These are phyloP conservation scores for Beauveria medogensis DNA, from an alignment of 2,329 filamentous ascomycete species.

Conservation along the genomic window DNA sequence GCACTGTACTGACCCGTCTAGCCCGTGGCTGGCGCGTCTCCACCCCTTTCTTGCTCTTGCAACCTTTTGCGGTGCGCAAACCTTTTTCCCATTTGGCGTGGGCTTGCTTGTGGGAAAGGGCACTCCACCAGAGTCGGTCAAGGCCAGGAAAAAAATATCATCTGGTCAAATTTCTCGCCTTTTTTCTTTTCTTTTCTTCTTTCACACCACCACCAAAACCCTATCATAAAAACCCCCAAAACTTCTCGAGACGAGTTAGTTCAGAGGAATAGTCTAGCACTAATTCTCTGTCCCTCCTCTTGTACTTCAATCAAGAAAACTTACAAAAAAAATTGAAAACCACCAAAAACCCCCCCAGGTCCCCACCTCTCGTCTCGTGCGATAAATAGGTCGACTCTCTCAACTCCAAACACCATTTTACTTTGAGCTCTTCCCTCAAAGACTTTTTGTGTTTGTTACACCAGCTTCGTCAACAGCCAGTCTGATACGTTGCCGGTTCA, in stretches of 20 bases:
- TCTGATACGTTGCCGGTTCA: slow-evolving; percentile 16
- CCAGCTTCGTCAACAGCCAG: slow-evolving; percentile 19
- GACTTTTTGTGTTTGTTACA: slow-evolving; percentile 21
- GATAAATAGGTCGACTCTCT: slow-evolving; percentile 8
- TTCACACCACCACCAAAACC: slow-evolving; percentile 39
- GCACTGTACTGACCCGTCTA: background rate
- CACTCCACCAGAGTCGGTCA: slow-evolving; percentile 17
- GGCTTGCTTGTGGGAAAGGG: slow-evolving; percentile 9
- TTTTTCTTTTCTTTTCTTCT: slow-evolving; percentile 26
- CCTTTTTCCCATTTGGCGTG: slow-evolving; percentile 3
- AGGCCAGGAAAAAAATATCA: slow-evolving; percentile 25
- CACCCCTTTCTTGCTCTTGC: slow-evolving; percentile 12
- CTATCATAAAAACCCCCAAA: slow-evolving; percentile 38
- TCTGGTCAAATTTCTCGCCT: slow-evolving; percentile 29
- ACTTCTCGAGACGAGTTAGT: slow-evolving; percentile 36
- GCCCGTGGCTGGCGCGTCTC: background rate
- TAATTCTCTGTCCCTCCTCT: slow-evolving; percentile 53
- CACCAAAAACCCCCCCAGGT: slow-evolving; percentile 49
- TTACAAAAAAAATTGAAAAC: slow-evolving; percentile 54
- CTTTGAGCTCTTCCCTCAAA: slow-evolving; percentile 22
- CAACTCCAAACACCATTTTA: slow-evolving; percentile 12
- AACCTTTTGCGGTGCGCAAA: background rate
- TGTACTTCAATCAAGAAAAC: slow-evolving; percentile 43
- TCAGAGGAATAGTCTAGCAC: slow-evolving; percentile 52
- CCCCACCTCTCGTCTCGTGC: slow-evolving; percentile 21